Percentiles rank a stretch among this genome's conserved stretches.
Evolutionary conservation across 768 basidiomycete species (phyloP).

Genomic region (Rhodotorula diobovata): DNA sequence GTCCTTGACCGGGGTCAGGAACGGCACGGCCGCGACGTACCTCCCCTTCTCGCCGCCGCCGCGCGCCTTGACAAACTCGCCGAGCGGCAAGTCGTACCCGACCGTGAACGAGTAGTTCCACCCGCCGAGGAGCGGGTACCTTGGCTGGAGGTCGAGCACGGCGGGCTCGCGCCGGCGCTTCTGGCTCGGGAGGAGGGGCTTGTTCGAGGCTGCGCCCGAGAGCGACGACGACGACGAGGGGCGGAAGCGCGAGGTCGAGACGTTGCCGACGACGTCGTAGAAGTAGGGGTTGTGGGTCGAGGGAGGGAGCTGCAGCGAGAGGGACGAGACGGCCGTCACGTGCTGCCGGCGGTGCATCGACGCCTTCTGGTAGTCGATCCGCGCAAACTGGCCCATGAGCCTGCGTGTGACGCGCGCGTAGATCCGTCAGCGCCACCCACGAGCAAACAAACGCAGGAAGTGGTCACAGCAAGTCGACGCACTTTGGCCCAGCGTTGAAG

Average conservation of each 20-base stretch:
- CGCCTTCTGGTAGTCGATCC: conserved; percentile 77
- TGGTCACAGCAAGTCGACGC: conserved; percentile 48
- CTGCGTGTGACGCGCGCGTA: conserved; percentile 52
- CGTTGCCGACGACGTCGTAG: conserved; percentile 89
- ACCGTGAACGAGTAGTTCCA: conserved; percentile 97
- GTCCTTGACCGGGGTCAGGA: conserved; percentile 74
- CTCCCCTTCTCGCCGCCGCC: conserved; percentile 55
- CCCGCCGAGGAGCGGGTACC: conserved; percentile 89
- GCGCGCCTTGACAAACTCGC: conserved; percentile 52
- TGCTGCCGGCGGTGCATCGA: conserved; percentile 63
- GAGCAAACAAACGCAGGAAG: background rate
- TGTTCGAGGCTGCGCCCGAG: background rate
- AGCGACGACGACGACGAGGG: conserved; percentile 41
- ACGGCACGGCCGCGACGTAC: conserved; percentile 74
- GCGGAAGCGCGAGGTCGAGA: conserved; percentile 85
- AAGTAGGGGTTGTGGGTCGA: conserved; percentile 78
- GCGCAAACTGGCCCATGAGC: conserved; percentile 91
- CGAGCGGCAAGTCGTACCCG: conserved; percentile 74
- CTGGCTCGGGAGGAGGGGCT: conserved; percentile 14
- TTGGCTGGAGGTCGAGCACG: conserved; percentile 73
- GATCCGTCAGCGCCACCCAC: background rate
- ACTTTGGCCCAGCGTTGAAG: conserved; percentile 87
- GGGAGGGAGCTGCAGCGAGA: conserved; percentile 76
- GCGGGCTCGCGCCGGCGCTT: conserved; percentile 50
- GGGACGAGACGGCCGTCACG: conserved; percentile 64